Percentiles rank a stretch among this genome's conserved stretches.
Evolutionary conservation across 2,329 filamentous ascomycete genomes (phyloP).

Genomic region (Juglanconis sp.): DNA sequence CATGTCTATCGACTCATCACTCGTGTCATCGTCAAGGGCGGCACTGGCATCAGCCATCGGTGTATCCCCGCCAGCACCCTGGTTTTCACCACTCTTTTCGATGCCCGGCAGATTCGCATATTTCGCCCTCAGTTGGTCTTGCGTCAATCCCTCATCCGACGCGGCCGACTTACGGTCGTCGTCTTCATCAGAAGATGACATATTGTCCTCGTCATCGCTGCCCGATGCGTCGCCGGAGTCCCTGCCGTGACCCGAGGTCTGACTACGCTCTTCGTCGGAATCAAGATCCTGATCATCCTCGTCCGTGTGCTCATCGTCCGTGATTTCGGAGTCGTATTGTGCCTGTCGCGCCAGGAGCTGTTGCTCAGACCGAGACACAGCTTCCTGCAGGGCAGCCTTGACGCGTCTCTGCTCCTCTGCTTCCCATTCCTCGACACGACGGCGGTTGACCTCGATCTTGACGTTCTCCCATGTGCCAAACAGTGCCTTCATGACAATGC

Average conservation of each 20-base stretch:
- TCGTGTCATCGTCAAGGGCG: conserved; percentile 46
- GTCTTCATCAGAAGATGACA: conserved; percentile 63
- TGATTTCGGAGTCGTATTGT: conserved; percentile 51
- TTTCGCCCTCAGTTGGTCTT: conserved; percentile 66
- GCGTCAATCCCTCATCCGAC: conserved; percentile 63
- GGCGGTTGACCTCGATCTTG: conserved; percentile 57
- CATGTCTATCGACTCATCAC: conserved; percentile 67
- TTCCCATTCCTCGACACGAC: conserved; percentile 60
- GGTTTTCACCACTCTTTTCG: conserved; percentile 25
- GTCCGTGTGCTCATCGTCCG: conserved; percentile 37
- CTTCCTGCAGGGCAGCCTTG: conserved; percentile 69
- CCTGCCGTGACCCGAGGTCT: conserved; percentile 27
- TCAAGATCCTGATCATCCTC: conserved; percentile 37
- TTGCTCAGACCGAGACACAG: conserved; percentile 67
- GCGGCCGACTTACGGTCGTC: conserved; percentile 49
- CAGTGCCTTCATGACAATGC: conserved; percentile 60
- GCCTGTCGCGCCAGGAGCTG: conserved; percentile 61
- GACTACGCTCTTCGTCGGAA: conserved; percentile 30
- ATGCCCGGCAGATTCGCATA: conserved; percentile 62
- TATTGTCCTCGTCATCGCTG: conserved; percentile 51
- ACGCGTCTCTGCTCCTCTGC: conserved; percentile 61
- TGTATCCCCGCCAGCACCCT: conserved; percentile 23
- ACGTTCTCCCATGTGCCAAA: conserved; percentile 64
- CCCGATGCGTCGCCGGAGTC: conserved; percentile 33
- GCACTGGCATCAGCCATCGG: conserved; percentile 23